Percentiles rank a stretch among this genome's conserved stretches.
Conservation (phyloP, 805 yeast genomes). For the Candida argentea region DNA sequence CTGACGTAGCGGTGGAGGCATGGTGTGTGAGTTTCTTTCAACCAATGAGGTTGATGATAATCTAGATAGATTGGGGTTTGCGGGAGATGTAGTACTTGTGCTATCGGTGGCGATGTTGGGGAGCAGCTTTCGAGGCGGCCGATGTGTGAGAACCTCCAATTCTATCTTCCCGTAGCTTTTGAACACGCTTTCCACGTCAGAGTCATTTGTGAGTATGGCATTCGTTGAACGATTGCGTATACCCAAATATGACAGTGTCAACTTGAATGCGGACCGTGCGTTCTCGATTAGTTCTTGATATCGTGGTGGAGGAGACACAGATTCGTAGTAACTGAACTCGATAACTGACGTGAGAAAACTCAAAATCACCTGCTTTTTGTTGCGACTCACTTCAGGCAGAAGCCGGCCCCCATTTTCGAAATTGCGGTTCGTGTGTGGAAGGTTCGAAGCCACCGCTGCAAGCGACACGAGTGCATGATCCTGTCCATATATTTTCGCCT, state of each 20-base stretch:
- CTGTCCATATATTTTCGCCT: conserved; percentile 10
- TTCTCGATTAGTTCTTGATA: conserved; percentile 68
- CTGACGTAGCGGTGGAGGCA: conserved; percentile 25
- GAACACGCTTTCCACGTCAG: conserved; percentile 30
- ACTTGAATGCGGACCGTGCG: conserved; percentile 59
- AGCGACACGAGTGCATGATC: conserved; percentile 1
- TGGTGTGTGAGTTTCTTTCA: too few relatives aligned
- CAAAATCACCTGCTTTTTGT: conserved; percentile 26
- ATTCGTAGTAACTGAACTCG: conserved; percentile 54
- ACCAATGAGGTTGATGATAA: too few relatives aligned
- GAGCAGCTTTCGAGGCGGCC: too few relatives aligned
- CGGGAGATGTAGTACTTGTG: too few relatives aligned
- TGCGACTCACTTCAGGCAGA: background rate
- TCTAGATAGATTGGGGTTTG: too few relatives aligned
- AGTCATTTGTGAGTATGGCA: too few relatives aligned
- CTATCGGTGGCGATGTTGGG: too few relatives aligned
- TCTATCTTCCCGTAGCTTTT: conserved; percentile 19
- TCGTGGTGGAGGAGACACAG: conserved; percentile 72
- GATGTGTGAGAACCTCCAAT: conserved; percentile 27
- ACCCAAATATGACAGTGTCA: conserved; percentile 5
- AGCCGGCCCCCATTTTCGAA: conserved; percentile 2
- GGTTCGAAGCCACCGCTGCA: conserved; percentile 1
- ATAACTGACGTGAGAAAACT: conserved; percentile 45
- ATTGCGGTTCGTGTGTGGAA: conserved; percentile 11
- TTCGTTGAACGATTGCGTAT: conserved; percentile 21